Evolutionary conservation across 176 grass and related monocot genomes (phyloP), one percentile per base, ranked within the genome.

Genomic region (Elaeis guineensis): DNA sequence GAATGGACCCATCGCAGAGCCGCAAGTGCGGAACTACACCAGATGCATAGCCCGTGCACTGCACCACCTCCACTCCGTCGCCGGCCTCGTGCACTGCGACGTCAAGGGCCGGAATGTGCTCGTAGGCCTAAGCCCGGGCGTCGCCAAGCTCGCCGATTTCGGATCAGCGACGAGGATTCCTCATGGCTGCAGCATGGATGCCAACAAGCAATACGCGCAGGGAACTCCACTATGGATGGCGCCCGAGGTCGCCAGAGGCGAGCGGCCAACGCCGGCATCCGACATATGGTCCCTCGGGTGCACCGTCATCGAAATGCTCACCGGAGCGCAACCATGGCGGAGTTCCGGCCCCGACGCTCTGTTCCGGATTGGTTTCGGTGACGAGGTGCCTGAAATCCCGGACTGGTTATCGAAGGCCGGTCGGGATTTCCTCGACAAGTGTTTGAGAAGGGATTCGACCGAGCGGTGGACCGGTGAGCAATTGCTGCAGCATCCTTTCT

Each of bases 161-260:
- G 84, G 84, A 52, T 71, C 84, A 25, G 87, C 93, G 21, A 78
- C 67, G 66, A 48, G 83, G 44, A 23, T 77, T 0, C 74, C 72
- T 6, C 7, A 4, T 4, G 32, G 32, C 32, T 9, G 32, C 1
- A 73, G 85, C 1, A 21, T 18, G 15, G 23, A 17, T 23, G 60
- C 55, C 3, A 18, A 57, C 0, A 68, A 75, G 0, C 77, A 74
- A 4, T 24, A 22, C 25, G 23, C 50, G 16, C 29, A 73, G 18
- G 93, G 84, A 5, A 89, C 87, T n/a, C 84, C 87, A 1, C 75
- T 78, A 3, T 98, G 93, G 93, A 98, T 98, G 93, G 93, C 93
- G 5, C 88, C 88, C 0, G 84, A 98, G 75, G 93, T 89, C 49
- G 84, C 79, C 5, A 77, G 84, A 30, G 93, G 93, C 61, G 64